Conservation (phyloP, 2,329 filamentous ascomycete species). For the Aspergillus chevalieri region DNA sequence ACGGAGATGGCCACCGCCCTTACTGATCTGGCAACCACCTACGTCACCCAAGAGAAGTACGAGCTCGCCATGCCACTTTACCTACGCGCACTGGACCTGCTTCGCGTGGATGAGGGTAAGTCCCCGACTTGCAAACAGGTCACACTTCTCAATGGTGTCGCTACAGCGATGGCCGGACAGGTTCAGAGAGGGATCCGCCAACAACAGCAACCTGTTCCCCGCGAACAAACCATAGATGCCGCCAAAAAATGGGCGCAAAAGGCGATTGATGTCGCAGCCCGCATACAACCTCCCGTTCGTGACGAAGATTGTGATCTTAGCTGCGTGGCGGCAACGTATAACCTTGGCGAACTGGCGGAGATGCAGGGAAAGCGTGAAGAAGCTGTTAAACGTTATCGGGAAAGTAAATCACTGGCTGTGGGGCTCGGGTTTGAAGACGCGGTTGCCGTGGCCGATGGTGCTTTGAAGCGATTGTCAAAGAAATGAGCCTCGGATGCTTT, state of each 20-base stretch:
- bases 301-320: slow-evolving; percentile 76
- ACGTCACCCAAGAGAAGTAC: slow-evolving; percentile 66
- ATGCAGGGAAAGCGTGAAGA: slow-evolving; percentile 61
- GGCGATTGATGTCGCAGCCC: slow-evolving; percentile 60
- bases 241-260: slow-evolving; percentile 75
- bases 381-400: slow-evolving; percentile 62
- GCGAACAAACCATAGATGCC: slow-evolving; percentile 59
- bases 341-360: slow-evolving; percentile 76
- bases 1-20: slow-evolving; percentile 30
- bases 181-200: slow-evolving; percentile 26
- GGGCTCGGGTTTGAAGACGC: slow-evolving; percentile 39
- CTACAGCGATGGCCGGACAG: slow-evolving; percentile 41
- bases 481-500: no score
- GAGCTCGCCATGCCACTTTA: slow-evolving; percentile 81
- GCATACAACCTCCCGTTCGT: slow-evolving; percentile 60
- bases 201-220: slow-evolving; percentile 42
- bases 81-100: slow-evolving; percentile 72
- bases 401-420: slow-evolving; percentile 49
- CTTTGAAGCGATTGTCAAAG: not conserved
- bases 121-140: slow-evolving; percentile 67
- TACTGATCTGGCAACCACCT: slow-evolving; percentile 66
- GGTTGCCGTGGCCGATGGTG: slow-evolving; percentile 33
- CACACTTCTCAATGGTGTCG: slow-evolving; percentile 59
- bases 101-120: slow-evolving; percentile 40
- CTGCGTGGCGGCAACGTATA: slow-evolving; percentile 78